phyloP scores from a whole-genome alignment of 2,329 filamentous ascomycete species.

The Colletotrichum cuscutae region DNA sequence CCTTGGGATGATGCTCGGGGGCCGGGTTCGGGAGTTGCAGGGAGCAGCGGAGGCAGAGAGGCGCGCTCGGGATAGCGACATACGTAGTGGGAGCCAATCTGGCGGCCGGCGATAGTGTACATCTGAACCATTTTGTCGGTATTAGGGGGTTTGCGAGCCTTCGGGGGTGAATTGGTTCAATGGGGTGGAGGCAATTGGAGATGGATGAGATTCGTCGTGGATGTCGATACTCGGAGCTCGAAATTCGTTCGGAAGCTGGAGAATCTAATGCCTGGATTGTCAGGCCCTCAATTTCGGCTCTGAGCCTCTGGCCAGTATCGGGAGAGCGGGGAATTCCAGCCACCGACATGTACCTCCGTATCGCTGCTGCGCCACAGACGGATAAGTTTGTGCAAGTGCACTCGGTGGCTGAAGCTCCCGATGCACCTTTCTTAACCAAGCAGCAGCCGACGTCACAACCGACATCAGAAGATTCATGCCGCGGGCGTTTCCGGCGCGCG shows the following conservation, averaged over 20 bases:
- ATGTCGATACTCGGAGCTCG: conserved; percentile 35
- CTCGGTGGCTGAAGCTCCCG: conserved; percentile 21
- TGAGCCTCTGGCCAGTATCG: neutral
- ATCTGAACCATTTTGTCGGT: conserved; percentile 57
- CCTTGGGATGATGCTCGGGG: conserved; percentile 17
- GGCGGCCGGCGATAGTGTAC: conserved; percentile 68
- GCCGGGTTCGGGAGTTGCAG: conserved; percentile 7
- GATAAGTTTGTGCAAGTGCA: neutral
- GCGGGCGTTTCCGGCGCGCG: conserved; percentile 33
- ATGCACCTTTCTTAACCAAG: conserved; percentile 16
- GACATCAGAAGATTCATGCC: conserved; percentile 21
- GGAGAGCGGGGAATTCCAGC: conserved; percentile 17
- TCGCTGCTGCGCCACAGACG: neutral
- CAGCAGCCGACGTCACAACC: conserved; percentile 27
- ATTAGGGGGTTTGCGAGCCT: conserved; percentile 38
- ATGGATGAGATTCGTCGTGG: conserved; percentile 32
- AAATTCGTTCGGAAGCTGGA: conserved; percentile 36
- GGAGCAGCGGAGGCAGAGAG: conserved; percentile 4
- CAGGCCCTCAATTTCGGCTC: neutral
- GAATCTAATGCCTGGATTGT: conserved; percentile 13
- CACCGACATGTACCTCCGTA: neutral
- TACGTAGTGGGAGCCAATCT: conserved; percentile 71
- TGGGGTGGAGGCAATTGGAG: conserved; percentile 43
- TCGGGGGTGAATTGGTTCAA: conserved; percentile 41
- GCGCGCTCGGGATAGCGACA: conserved; percentile 44